phyloP scores from a whole-genome alignment of 2,329 filamentous ascomycete genomes.

The Pseudonectria foliicola region DNA sequence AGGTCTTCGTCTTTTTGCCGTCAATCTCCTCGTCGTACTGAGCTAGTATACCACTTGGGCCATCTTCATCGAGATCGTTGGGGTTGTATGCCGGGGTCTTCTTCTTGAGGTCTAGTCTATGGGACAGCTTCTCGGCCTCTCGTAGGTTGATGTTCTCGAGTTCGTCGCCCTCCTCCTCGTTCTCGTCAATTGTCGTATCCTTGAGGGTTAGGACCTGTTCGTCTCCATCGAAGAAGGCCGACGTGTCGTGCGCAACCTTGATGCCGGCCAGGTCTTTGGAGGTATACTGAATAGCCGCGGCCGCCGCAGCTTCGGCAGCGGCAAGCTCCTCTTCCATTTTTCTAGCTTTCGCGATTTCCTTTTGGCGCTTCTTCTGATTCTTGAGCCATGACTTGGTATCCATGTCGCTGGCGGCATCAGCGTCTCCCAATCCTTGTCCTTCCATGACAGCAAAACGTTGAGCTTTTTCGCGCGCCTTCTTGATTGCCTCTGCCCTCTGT shows the following conservation, averaged over 20 bases:
- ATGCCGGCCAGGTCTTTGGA: slow-evolving; percentile 82
- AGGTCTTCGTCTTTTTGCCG: slow-evolving; percentile 81
- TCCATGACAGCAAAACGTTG: slow-evolving; percentile 69
- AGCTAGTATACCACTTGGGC: slow-evolving; percentile 62
- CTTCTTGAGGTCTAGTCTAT: slow-evolving; percentile 82
- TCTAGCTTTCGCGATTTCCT: slow-evolving; percentile 75
- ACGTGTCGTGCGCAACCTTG: slow-evolving; percentile 82
- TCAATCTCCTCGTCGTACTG: slow-evolving; percentile 96
- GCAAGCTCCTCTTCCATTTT: slow-evolving; percentile 69
- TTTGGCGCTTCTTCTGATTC: slow-evolving; percentile 87
- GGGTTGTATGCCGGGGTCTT: slow-evolving; percentile 86
- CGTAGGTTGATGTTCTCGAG: slow-evolving; percentile 69
- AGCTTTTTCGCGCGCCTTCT: slow-evolving; percentile 78
- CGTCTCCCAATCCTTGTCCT: slow-evolving; percentile 78
- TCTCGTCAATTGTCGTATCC: slow-evolving; percentile 76
- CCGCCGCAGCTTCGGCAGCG: slow-evolving; percentile 61
- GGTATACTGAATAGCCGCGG: slow-evolving; percentile 64
- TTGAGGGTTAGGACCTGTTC: slow-evolving; percentile 94
- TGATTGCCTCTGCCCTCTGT: slow-evolving; percentile 72
- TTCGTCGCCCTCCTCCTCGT: slow-evolving; percentile 84
- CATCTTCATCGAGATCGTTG: slow-evolving; percentile 60
- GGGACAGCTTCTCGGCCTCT: slow-evolving; percentile 64
- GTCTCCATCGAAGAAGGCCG: slow-evolving; percentile 71
- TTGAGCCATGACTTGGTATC: slow-evolving; percentile 84
- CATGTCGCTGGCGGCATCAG: slow-evolving; percentile 54